Conservation (phyloP, 768 basidiomycete genomes). For the Russula foetens region DNA sequence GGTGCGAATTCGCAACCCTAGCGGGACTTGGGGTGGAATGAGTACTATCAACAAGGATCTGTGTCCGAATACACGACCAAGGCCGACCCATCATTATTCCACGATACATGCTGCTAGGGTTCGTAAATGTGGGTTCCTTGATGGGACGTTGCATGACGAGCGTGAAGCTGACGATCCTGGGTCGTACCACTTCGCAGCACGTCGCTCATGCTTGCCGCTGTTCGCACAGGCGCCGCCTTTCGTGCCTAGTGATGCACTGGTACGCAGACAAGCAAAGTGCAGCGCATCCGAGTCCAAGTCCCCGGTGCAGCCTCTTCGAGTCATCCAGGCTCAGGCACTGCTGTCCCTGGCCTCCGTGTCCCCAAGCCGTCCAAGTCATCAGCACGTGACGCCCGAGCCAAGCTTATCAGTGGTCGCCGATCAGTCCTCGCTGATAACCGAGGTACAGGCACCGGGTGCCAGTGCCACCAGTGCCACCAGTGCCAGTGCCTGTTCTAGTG, state of each 20-base stretch:
- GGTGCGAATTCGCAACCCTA: not conserved
- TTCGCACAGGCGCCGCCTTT: not conserved
- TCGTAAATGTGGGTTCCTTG: not conserved
- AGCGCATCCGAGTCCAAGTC: not conserved
- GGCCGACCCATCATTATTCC: not conserved
- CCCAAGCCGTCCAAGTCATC: not conserved
- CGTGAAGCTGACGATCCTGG: not conserved
- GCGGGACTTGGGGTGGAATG: constrained; percentile 3
- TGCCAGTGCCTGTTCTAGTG: no score
- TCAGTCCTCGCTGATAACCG: no score
- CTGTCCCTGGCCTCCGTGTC: no score
- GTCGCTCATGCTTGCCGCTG: not conserved
- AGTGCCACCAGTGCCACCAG: no score
- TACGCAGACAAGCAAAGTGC: not conserved
- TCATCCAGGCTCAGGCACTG: no score
- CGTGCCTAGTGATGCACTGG: not conserved
- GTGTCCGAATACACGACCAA: not conserved
- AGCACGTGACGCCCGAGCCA: not conserved
- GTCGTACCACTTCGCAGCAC: not conserved
- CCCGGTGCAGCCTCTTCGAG: no score
- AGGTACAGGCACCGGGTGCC: no score
- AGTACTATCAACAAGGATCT: not conserved
- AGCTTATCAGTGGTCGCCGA: no score
- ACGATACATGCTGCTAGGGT: not conserved
- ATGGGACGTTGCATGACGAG: not conserved